A percentile compares a stretch with the other conserved stretches of the same genome.
Evolutionary conservation across 345 rosid genomes (phyloP).

Genomic region (Aquilaria yunnanensis): DNA sequence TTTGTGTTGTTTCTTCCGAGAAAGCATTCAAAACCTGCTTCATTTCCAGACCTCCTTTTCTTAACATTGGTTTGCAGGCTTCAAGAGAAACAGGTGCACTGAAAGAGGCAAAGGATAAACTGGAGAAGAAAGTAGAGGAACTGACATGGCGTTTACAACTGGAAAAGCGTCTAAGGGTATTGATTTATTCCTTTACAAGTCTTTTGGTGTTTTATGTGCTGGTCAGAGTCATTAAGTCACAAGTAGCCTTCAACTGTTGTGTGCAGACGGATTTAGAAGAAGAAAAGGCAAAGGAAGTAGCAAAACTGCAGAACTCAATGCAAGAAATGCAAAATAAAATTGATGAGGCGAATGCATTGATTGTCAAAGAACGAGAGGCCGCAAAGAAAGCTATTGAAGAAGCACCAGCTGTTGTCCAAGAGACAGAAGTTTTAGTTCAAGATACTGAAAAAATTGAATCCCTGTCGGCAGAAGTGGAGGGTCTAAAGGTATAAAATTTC

Average conservation of each 20-base stretch:
- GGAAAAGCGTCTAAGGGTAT: slow-evolving; percentile 67
- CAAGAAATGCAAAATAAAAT: slow-evolving; percentile 49
- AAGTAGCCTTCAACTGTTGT: slow-evolving; percentile 2
- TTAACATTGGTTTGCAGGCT: slow-evolving; percentile 34
- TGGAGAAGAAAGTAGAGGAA: slow-evolving; percentile 65
- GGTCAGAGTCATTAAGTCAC: slow-evolving; percentile 6
- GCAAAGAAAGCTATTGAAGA: slow-evolving; percentile 48
- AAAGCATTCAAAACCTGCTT: too few relatives aligned
- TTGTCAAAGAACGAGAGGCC: slow-evolving; percentile 49
- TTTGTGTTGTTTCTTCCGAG: too few relatives aligned
- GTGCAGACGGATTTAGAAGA: slow-evolving; percentile 61
- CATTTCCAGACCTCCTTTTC: too few relatives aligned
- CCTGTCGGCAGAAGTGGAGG: slow-evolving; percentile 48
- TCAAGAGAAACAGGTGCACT: slow-evolving; percentile 75
- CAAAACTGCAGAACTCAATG: slow-evolving; percentile 40
- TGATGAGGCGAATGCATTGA: slow-evolving; percentile 48
- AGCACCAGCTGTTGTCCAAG: slow-evolving; percentile 52
- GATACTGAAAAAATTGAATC: slow-evolving; percentile 50
- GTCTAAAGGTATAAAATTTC: slow-evolving; percentile 38
- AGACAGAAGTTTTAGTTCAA: slow-evolving; percentile 58
- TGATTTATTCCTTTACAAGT: background rate
- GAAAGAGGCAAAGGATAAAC: slow-evolving; percentile 74
- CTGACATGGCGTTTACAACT: slow-evolving; percentile 72
- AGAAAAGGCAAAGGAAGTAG: slow-evolving; percentile 46
- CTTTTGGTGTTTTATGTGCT: background rate